A percentile compares a stretch with the other conserved stretches of the same genome.
Conservation (phyloP, 176 grass and related monocot genomes). For the Avena atlantica region DNA sequence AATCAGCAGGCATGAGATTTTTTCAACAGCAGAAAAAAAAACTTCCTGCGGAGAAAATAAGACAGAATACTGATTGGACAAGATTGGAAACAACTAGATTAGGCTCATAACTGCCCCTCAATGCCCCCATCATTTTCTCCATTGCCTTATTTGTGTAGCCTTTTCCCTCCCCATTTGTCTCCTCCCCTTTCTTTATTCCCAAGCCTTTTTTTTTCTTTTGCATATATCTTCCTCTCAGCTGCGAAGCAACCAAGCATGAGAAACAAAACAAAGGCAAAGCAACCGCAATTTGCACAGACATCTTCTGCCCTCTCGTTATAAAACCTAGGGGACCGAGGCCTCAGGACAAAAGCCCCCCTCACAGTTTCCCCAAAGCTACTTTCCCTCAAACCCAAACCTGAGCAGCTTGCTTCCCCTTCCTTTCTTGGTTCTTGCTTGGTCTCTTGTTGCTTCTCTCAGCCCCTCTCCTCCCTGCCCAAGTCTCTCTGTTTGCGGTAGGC, state of each 20-base stretch:
- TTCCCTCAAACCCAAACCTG: conserved; percentile 47
- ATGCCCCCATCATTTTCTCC: background rate
- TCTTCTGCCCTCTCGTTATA: conserved; percentile 42
- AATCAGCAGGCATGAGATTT: background rate
- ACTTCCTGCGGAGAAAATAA: background rate
- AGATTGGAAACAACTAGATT: background rate
- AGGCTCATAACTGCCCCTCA: conserved; percentile 1
- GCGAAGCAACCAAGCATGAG: conserved; percentile 33
- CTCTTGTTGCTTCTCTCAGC: conserved; percentile 48
- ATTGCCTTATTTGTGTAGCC: conserved; percentile 40
- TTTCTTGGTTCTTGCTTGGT: conserved; percentile 49
- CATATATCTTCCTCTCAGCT: conserved; percentile 17
- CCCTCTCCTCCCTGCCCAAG: conserved; percentile 36
- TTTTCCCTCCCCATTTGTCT: conserved; percentile 47
- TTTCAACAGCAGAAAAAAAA: background rate
- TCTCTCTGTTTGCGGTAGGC: conserved; percentile 28
- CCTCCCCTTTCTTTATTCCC: conserved; percentile 49
- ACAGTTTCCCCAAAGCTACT: conserved; percentile 42
- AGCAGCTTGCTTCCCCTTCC: conserved; percentile 43
- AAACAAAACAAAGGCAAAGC: conserved; percentile 23
- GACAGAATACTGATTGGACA: background rate
- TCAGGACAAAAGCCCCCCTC: conserved; percentile 44
- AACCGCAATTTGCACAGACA: conserved; percentile 37
- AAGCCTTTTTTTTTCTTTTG: conserved; percentile 9
- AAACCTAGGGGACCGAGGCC: conserved; percentile 37